Evolutionary conservation across 768 basidiomycete species (phyloP), one percentile per base, ranked within the genome.

Genomic region (Boletus tylopilopsis): DNA sequence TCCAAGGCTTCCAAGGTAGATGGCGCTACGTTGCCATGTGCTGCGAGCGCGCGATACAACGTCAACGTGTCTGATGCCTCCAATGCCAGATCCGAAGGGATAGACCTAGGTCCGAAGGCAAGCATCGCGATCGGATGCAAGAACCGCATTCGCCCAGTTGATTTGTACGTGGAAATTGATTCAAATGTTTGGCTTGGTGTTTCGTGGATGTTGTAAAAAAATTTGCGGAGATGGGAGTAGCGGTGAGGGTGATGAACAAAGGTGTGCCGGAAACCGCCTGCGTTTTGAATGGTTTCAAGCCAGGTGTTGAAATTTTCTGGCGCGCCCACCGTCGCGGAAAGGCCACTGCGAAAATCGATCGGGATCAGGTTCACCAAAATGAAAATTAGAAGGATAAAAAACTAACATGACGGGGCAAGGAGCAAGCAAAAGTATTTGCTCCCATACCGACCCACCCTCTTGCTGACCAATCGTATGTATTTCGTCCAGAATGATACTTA

Each of bases 181-280:
- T 54, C 65, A 76, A 80, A 41, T n/a, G 16, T 5, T 30, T 15
- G 15, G 18, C 39, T 19, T 2, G 58, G 58, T 33, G 45, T 16
- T 19, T 59, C 49, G 23, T 68, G 51, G 1, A 74, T 62, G 30
- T 71, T 61, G 57, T 85, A 88, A 49, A 68, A 73, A 60, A 77
- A 85, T 62, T 88, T 88, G 37, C 87, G 77, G 2, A 88, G 74
- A 55, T 87, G 84, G 4, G 84, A 87, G 61, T 86, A 88, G 11
- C 86, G 79, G 63, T 87, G 80, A 1, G 76, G 78, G 61, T 86
- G 81, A 45, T 80, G 64, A 35, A 88, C 75, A 59, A 82, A 80
- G 2, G 69, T 71, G 61, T 87, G 80, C 24, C 77, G 64, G 64
- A 78, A 82, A 0, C 79, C 77, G 45, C 83, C 80, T 0, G 78